These are phyloP conservation scores for Tetrapyrgos nigripes DNA, from an alignment of 1,284 basidiomycete species.

Conservation along the genomic window DNA sequence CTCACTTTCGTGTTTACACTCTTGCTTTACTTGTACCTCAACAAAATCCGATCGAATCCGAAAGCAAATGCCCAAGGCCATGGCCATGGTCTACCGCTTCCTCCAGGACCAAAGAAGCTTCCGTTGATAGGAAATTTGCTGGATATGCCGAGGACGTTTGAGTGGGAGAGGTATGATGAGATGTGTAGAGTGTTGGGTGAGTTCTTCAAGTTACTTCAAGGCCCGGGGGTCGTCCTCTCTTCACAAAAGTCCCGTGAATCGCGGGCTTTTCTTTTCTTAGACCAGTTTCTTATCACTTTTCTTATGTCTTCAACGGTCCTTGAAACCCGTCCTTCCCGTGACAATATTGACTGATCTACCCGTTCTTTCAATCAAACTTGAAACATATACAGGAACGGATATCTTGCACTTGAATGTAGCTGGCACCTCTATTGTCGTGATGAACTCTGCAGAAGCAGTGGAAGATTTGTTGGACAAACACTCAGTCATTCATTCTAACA, in stretches of 20 bases:
- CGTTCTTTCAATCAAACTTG: not conserved
- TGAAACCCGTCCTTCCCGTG: too few relatives aligned
- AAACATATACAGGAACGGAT: slow-evolving; percentile 9
- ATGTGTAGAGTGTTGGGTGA: slow-evolving; percentile 17
- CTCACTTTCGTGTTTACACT: not conserved
- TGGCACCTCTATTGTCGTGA: slow-evolving; percentile 18
- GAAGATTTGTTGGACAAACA: slow-evolving; percentile 19
- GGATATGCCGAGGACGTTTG: slow-evolving; percentile 16
- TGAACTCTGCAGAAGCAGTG: slow-evolving; percentile 16
- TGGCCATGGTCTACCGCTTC: too few relatives aligned
- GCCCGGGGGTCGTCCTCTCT: not conserved
- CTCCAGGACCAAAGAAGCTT: slow-evolving; percentile 16
- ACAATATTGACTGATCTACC: too few relatives aligned
- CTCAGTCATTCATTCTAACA: slow-evolving; percentile 18
- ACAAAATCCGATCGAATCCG: not conserved
- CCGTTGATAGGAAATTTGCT: slow-evolving; percentile 17
- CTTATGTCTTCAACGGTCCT: too few relatives aligned
- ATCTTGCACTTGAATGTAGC: slow-evolving; percentile 20
- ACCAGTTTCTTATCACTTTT: too few relatives aligned
- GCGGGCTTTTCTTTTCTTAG: too few relatives aligned
- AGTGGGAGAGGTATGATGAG: slow-evolving; percentile 18
- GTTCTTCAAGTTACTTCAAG: not conserved
- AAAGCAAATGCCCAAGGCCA: not conserved
- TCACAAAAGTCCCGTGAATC: too few relatives aligned
- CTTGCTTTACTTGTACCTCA: slow-evolving; percentile 6